Conservation (phyloP, 352 stramenopile genomes). For the Phytophthora tentaculata region DNA sequence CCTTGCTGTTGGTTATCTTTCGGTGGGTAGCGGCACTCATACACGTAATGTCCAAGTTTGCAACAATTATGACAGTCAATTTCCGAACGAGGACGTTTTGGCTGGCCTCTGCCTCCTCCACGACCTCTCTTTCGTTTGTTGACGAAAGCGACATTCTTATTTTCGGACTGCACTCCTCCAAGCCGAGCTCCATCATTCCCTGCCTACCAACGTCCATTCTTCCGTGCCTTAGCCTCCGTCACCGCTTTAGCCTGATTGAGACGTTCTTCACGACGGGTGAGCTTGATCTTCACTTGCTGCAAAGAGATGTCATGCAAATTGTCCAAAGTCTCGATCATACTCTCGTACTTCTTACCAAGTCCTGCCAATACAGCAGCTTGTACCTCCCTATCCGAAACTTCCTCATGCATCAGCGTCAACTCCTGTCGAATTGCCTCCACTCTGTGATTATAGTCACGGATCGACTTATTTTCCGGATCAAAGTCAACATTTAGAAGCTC, state of each 20-base stretch:
- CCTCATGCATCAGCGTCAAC: constrained; percentile 17
- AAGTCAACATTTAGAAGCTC: constrained; percentile 24
- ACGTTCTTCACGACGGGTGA: constrained; percentile 10
- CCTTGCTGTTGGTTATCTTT: neutral
- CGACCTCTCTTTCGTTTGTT: neutral
- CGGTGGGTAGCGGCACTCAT: neutral
- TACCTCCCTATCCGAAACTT: constrained; percentile 7
- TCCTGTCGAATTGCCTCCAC: constrained; percentile 19
- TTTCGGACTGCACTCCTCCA: neutral
- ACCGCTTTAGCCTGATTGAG: constrained; percentile 7
- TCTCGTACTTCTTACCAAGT: constrained; percentile 6
- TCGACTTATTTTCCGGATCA: constrained; percentile 8
- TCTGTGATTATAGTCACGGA: constrained; percentile 19
- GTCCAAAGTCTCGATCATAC: constrained; percentile 18
- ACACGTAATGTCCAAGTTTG: neutral
- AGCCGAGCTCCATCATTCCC: neutral
- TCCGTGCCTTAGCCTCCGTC: neutral
- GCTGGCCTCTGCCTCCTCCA: neutral
- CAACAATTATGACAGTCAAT: neutral
- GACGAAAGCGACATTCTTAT: neutral
- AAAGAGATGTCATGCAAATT: constrained; percentile 19
- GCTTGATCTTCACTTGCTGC: constrained; percentile 17
- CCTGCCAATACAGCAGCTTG: constrained; percentile 19
- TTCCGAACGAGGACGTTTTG: neutral
- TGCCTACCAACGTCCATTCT: neutral